Evolutionary conservation across 2,329 filamentous ascomycete genomes (phyloP), one percentile per base, ranked within the genome.

Genomic region (Epichloe gansuensis): DNA sequence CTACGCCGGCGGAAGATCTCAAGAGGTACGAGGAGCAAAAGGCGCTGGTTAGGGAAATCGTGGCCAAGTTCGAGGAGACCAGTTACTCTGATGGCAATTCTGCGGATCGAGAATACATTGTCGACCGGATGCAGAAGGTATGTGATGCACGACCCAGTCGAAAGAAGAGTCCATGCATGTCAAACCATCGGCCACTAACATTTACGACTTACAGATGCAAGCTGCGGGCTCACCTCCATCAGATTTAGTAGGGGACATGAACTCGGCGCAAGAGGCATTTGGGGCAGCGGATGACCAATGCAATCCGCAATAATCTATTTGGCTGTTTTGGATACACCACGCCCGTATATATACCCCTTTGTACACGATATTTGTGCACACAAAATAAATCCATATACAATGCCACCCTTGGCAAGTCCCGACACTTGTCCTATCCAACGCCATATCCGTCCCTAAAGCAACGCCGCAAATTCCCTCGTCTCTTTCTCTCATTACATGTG

Each of bases 61-160:
- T 95, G 51, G 75, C 71, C 58, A 88, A 89, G 64, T 98, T 98
- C 63, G 89, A 98, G 67, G 80, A 85, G 66, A 75, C 78, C 51
- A 80, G 77, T 0, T 98, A 95, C 66, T 80, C 80, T 46, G 93
- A 98, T 71, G 80, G 85, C 12, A 91, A 94, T 64, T 71, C 85
- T 13, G 76, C 79, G 45, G 88, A 95, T 68, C 77, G 90, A 56
- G 88, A 95, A 64, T 96, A 89, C 68, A 93, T 98, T 61, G 91
- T 96, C 58, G 90, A 96, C 63, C 84, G 85, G 65, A 98, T 98
- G 93, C 91, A 97, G 68, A 91, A 91, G 82, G 91, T 95, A 68
- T 66, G 77, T 51, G 5, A 36, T n/a, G 17, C 11, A 17, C 8
- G 38, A 35, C n/a, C 3, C 3, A 9, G 12, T 6, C 17, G 17